Evolutionary conservation across 257 asterid genomes (phyloP), one percentile per base, ranked within the genome.

Genomic region (Ballota nigra): DNA sequence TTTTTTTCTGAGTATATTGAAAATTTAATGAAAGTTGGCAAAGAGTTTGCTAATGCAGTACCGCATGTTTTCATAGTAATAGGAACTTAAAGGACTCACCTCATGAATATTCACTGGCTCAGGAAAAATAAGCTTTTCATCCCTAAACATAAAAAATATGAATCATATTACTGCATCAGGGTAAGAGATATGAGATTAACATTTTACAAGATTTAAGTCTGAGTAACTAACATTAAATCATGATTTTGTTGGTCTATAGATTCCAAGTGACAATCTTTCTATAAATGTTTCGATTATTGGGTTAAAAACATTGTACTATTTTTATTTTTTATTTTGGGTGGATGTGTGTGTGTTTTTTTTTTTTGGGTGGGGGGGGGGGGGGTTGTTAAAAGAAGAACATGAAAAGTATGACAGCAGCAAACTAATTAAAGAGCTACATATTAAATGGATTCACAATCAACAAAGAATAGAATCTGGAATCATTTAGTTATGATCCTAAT

Each of bases 91-190:
- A 71, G 61, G 68, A 56, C 76, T 72, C 67, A 89, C 97, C 97
- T 92, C 96, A 71, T 87, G 96, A 77, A 80, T 80, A 74, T 83
- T 86, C 76, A 84, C 80, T 16, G 33, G 85, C 73, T 83, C 88
- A 40, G 95, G 94, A 75, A 92, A 84, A 29, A 63, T 63, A 34
- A 92, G 96, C 75, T 84, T 92, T 80, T 89, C 94, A 64, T 86
- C 92, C 98, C 97, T 91, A 57, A 38, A 68, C 40, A 82, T 12
- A 31, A 36, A n/a, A 29, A 60, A 26, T 55, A 65, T 18, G 20
- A 40, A 68, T 59, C 43, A 66, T n/a, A n/a, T n/a, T n/a, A n/a
- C n/a, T n/a, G n/a, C n/a, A n/a, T n/a, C n/a, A n/a, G n/a, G n/a
- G n/a, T n/a, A n/a, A n/a, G n/a, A 28, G 52, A 72, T 18, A 40